These are phyloP conservation scores for Trichophyton verrucosum DNA, from an alignment of 2,329 filamentous ascomycete genomes.

Conservation along the genomic window DNA sequence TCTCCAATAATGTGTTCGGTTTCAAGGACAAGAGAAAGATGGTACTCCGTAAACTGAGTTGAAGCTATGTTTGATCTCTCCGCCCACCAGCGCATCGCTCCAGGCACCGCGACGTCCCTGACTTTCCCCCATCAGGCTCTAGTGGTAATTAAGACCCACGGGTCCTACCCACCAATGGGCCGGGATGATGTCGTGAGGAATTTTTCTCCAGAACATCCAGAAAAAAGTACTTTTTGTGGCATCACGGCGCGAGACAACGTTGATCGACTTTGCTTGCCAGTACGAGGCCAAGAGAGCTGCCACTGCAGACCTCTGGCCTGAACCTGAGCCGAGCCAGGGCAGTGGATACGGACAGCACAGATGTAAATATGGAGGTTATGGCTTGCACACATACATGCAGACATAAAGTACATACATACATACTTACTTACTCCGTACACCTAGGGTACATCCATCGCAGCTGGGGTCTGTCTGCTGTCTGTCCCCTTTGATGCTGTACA, in stretches of 20 bases:
- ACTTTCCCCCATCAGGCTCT: background rate
- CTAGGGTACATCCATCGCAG: too few relatives aligned
- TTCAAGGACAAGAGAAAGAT: too few relatives aligned
- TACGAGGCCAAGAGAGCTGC: background rate
- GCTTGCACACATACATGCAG: too few relatives aligned
- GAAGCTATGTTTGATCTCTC: background rate
- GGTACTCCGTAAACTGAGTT: background rate
- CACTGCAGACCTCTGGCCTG: background rate
- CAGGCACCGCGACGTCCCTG: background rate
- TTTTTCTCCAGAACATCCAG: background rate
- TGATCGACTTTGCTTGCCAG: too few relatives aligned
- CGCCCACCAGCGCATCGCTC: background rate
- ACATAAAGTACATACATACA: background rate
- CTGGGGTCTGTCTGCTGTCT: background rate
- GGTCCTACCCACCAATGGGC: background rate
- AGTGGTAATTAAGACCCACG: conserved; percentile 3
- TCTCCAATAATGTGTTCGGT: too few relatives aligned
- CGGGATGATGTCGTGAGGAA: conserved; percentile 1
- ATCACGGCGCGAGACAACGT: too few relatives aligned
- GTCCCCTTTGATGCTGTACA: background rate
- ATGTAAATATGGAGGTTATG: too few relatives aligned
- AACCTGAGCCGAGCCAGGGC: background rate
- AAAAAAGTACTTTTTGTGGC: too few relatives aligned
- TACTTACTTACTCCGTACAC: background rate
- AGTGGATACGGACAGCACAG: background rate